Base-by-base conservation (phyloP, 345 rosid genomes). In the Firmiana major region DNA sequence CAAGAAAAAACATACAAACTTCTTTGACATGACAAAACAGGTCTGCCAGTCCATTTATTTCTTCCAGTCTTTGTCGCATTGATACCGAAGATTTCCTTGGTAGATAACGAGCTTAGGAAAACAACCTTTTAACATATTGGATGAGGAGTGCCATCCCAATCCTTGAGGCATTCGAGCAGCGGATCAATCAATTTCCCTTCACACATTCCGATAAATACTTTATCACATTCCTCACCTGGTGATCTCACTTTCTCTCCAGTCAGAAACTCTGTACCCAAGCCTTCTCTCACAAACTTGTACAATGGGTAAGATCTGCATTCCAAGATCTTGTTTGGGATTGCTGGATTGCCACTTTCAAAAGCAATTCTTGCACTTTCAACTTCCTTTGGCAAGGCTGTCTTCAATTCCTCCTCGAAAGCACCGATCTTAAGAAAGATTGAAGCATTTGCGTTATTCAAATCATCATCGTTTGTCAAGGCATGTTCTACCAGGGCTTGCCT, bases 271-370 rank as follows among this genome's bases (percentile, higher is more conserved):
- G 82, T 81, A 13, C 82, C 83, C 22, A 84, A 40, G 26, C 70
- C 78, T 36, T 73, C 76, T 31, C 85, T 81, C 43, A 79, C 82
- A 74, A 87, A 87, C 70, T 62, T 79, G 66, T 85, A 87, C 55
- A 83, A 31, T 0, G 86, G 86, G 64, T 85, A 85, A 2, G 88
- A 85, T 69, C 85, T 87, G 77, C 85, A 85, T 2, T 87, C 88
- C 69, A 67, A 51, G 64, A 87, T 87, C 80, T 80, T 80, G 80
- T 83, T 87, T 0, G 78, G 76, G 2, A 85, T 73, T 11, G 68
- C 74, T 5, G 72, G 7, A 63, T 83, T 72, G 1, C 83, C 84
- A 31, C 74, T 81, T 77, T 85, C 88, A 26, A 67, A 81, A 9
- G 58, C 77, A 7, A 10, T 58, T 75, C 88, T 76, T 13, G 82